A percentile compares a stretch with the other conserved stretches of the same genome.
These are phyloP conservation scores for Monosporascus sp. DNA, from an alignment of 2,329 filamentous ascomycete genomes.

Conservation along the genomic window DNA sequence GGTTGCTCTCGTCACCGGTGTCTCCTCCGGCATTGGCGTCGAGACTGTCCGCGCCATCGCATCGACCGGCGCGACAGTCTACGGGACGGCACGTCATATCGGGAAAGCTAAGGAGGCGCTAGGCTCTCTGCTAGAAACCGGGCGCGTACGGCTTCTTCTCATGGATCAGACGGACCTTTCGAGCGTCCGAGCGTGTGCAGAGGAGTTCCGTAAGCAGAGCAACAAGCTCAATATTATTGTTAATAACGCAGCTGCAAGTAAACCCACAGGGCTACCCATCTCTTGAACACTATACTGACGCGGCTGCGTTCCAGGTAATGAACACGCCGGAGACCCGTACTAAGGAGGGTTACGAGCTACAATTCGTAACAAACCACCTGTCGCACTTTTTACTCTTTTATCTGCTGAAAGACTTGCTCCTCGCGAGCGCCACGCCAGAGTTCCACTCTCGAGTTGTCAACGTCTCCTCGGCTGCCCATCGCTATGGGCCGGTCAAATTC, in stretches of 20 bases:
- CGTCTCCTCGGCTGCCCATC: slow-evolving; percentile 37
- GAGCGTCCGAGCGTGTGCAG: slow-evolving; percentile 28
- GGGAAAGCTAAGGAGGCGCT: slow-evolving; percentile 31
- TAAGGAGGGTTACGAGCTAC: slow-evolving; percentile 40
- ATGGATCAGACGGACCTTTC: slow-evolving; percentile 25
- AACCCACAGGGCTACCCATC: too few species aligned
- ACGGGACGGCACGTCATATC: slow-evolving; percentile 36
- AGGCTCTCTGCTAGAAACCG: slow-evolving; percentile 20
- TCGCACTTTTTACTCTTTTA: slow-evolving; percentile 47
- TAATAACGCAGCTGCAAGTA: slow-evolving; percentile 31
- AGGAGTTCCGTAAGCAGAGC: slow-evolving; percentile 15
- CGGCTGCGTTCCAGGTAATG: slow-evolving; percentile 26
- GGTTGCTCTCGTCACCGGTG: not conserved
- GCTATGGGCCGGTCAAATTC: slow-evolving; percentile 23
- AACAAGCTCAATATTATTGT: not conserved
- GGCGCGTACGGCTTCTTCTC: slow-evolving; percentile 28
- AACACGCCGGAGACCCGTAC: slow-evolving; percentile 18
- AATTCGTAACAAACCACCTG: slow-evolving; percentile 47
- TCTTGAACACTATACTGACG: too few species aligned
- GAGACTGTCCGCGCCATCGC: slow-evolving; percentile 35
- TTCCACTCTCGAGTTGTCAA: slow-evolving; percentile 36
- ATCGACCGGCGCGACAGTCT: slow-evolving; percentile 38
- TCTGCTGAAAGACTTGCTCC: slow-evolving; percentile 37
- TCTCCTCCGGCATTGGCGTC: slow-evolving; percentile 29
- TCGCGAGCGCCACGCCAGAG: slow-evolving; percentile 30